These are phyloP conservation scores for Grosmannia serpens DNA, from an alignment of 2,329 filamentous ascomycete genomes.

Conservation along the genomic window DNA sequence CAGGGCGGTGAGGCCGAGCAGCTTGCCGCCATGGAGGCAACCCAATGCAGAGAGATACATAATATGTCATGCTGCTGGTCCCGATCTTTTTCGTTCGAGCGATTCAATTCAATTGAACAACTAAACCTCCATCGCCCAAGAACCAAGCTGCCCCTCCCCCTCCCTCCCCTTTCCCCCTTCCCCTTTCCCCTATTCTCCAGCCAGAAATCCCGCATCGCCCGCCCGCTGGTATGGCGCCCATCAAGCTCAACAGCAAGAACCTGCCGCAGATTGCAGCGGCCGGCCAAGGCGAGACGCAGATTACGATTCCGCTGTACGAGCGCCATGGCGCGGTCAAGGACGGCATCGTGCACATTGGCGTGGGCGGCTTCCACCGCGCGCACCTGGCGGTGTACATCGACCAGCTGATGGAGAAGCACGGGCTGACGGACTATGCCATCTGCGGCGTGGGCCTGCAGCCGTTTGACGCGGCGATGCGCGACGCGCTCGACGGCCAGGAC, in stretches of 20 bases:
- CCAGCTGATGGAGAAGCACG: slow-evolving; percentile 33
- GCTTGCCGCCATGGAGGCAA: too few species aligned
- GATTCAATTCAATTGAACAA: too few species aligned
- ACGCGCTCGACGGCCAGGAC: slow-evolving; percentile 35
- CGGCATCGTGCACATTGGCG: slow-evolving; percentile 42
- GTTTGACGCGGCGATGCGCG: slow-evolving; percentile 38
- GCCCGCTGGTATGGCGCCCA: neutral
- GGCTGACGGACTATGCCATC: slow-evolving; percentile 34
- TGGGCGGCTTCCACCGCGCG: slow-evolving; percentile 43
- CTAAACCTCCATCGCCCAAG: too few species aligned
- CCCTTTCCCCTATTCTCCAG: too few species aligned
- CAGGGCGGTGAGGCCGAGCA: too few species aligned
- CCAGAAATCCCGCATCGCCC: neutral
- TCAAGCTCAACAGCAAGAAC: slow-evolving; percentile 28
- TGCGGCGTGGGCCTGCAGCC: slow-evolving; percentile 40
- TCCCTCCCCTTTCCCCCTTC: too few species aligned
- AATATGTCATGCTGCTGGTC: too few species aligned
- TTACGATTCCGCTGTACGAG: slow-evolving; percentile 30
- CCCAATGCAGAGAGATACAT: too few species aligned
- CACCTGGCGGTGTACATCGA: slow-evolving; percentile 41
- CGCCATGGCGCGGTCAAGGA: slow-evolving; percentile 33
- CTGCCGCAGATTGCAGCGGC: slow-evolving; percentile 21
- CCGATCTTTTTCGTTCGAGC: too few species aligned
- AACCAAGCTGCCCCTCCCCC: too few species aligned
- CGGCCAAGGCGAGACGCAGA: slow-evolving; percentile 2